Conservation (phyloP, 192 early-diverging fungal genomes). For the Coemansia asiatica region DNA sequence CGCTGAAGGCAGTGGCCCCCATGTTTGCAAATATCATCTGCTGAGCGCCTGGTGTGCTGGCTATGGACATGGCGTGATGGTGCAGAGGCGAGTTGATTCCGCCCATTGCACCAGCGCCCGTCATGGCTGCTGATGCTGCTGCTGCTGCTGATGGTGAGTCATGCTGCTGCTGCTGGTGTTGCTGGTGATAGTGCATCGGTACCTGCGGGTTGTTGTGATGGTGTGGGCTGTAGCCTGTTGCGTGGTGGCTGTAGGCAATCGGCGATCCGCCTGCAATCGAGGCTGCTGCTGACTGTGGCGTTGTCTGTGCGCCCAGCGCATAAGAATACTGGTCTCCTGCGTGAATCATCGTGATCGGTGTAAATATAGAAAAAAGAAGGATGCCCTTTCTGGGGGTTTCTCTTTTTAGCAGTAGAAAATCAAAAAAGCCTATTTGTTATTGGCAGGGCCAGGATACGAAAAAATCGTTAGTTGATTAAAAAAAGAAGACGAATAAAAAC, state of each 20-base stretch:
- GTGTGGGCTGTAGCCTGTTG: background rate
- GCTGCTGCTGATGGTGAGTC: constrained; percentile 10
- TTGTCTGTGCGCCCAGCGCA: constrained; percentile 16
- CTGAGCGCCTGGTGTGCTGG: constrained; percentile 11
- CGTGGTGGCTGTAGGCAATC: constrained; percentile 26
- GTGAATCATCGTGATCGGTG: constrained; percentile 35
- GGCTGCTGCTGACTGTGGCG: constrained; percentile 19
- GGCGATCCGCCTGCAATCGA: constrained; percentile 17
- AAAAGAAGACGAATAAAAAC: too few relatives aligned
- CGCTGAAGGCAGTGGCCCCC: constrained; percentile 26
- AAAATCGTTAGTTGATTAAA: too few relatives aligned
- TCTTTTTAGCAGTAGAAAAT: too few relatives aligned
- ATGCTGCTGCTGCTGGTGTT: constrained; percentile 18
- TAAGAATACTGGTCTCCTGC: constrained; percentile 49
- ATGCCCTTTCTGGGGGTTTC: too few relatives aligned
- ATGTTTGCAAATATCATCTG: constrained; percentile 48
- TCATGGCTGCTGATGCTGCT: constrained; percentile 1
- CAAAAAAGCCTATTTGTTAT: too few relatives aligned
- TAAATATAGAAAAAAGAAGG: too few relatives aligned
- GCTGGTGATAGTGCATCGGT: constrained; percentile 1
- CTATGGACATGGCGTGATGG: constrained; percentile 14
- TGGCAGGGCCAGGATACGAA: too few relatives aligned
- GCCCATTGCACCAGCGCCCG: constrained; percentile 7
- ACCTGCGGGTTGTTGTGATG: constrained; percentile 8
- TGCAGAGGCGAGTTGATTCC: constrained; percentile 19